phyloP scores from a whole-genome alignment of 306 rosid species.

The Quercus alba region DNA sequence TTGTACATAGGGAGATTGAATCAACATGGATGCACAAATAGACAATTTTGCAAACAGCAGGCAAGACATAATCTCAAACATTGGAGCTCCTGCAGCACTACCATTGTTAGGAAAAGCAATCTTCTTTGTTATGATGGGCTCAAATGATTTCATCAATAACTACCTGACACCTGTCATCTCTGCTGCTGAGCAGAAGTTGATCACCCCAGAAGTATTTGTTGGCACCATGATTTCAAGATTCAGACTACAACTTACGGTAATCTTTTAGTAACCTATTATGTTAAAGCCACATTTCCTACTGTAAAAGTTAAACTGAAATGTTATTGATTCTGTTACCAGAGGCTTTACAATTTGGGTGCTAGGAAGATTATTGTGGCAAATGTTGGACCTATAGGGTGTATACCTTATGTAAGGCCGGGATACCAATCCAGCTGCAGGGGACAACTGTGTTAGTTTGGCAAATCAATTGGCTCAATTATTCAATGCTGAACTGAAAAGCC shows the following conservation, averaged over 20 bases:
- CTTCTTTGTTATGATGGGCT: constrained; percentile 57
- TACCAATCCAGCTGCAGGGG: constrained; percentile 43
- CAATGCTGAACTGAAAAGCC: constrained; percentile 45
- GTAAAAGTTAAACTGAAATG: not conserved
- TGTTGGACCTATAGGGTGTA: constrained; percentile 83
- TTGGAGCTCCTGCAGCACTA: constrained; percentile 40
- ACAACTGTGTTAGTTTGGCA: constrained; percentile 41
- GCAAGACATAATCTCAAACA: constrained; percentile 48
- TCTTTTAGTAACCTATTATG: not conserved
- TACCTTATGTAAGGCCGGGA: constrained; percentile 72
- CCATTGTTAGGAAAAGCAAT: constrained; percentile 37
- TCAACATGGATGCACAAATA: constrained; percentile 62
- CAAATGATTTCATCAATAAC: constrained; percentile 71
- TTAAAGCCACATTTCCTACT: not conserved
- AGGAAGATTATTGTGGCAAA: constrained; percentile 58
- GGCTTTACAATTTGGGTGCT: constrained; percentile 61
- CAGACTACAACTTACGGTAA: constrained; percentile 56
- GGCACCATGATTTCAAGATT: constrained; percentile 46
- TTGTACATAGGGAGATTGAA: constrained; percentile 45
- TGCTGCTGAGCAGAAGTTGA: constrained; percentile 11
- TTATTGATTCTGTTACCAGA: constrained; percentile 28
- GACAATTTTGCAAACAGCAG: constrained; percentile 66
- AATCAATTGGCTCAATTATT: constrained; percentile 53
- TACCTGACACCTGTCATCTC: constrained; percentile 40
- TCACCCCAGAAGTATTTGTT: constrained; percentile 45